Conservation (phyloP, 441 rosid genomes). For the Omphalea diandra region DNA sequence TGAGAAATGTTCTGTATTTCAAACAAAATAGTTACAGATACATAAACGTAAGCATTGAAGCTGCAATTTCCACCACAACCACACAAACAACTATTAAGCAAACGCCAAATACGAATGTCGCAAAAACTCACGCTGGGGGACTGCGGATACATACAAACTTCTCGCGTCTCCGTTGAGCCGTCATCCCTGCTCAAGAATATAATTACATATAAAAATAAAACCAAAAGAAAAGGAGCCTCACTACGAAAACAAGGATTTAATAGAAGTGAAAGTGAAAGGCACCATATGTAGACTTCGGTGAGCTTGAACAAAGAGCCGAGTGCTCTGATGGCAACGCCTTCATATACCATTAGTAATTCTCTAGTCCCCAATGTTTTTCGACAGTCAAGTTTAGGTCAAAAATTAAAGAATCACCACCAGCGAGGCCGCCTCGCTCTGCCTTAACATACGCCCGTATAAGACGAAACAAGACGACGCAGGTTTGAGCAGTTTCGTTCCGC, state of each 20-base stretch:
- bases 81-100: background rate
- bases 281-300: slow-evolving; percentile 73
- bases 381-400: background rate
- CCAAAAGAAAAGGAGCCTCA: background rate
- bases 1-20: slow-evolving; percentile 33
- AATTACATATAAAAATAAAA: slow-evolving; percentile 5
- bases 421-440: background rate
- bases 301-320: slow-evolving; percentile 76
- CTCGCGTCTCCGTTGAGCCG: slow-evolving; percentile 42
- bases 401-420: background rate
- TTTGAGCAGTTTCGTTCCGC: background rate
- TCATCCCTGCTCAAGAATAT: slow-evolving; percentile 45
- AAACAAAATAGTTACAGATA: background rate
- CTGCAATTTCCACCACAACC: background rate
- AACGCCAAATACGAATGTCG: too few relatives aligned
- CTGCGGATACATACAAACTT: slow-evolving; percentile 29
- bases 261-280: slow-evolving; percentile 7
- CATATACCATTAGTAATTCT: slow-evolving; percentile 27
- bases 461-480: background rate
- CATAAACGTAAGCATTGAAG: background rate
- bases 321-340: slow-evolving; percentile 52
- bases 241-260: background rate
- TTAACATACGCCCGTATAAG: too few relatives aligned
- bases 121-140: slow-evolving; percentile 30
- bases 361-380: slow-evolving; percentile 17